Base-by-base conservation (phyloP, 129 eudicot genomes). In the Sambucus nigra region DNA sequence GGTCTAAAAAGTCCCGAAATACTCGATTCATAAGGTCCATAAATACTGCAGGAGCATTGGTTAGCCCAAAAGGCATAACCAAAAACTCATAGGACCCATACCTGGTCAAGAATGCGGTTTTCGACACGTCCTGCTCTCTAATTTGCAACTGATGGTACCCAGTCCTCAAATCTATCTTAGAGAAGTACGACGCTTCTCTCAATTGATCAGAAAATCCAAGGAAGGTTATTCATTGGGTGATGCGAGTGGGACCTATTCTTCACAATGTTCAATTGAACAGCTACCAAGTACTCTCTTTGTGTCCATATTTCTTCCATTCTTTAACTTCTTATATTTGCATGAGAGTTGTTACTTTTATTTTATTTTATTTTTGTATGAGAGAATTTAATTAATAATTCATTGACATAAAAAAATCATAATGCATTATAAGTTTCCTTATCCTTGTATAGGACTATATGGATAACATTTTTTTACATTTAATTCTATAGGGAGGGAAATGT, bases 401-500 rank as follows among this genome's bases (percentile, higher is more conserved):
- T 39, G 12, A 10, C 45, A 39, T 4, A 39, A 39, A 39, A n/a
- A 17, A 39, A 31, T 11, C 12, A 17, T 39, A 39, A 39, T 39
- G 45, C 45, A 13, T 39, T 17, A 39, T 14, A 39, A 5, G n/a
- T 39, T 39, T 39, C 45, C 15, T 11, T 39, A 5, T 9, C 0
- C 45, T 39, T 39, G 17, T 17, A n/a, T n/a, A n/a, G n/a, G n/a
- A n/a, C n/a, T n/a, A n/a, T n/a, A n/a, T n/a, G n/a, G n/a, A n/a
- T n/a, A n/a, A n/a, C n/a, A n/a, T n/a, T n/a, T n/a, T 17, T 10
- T 55, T 18, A 51, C 51, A 48, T 62, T 8, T 19, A 29, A 41
- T 11, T 33, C 67, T 65, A 51, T 74, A 92, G 99, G 96, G 92
- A 67, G 99, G 99, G 12, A 92, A 82, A 60, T 80, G 94, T 27